Evolutionary conservation across 208 protist species (phyloP).

Genomic region (Wallacemonas sp.): DNA sequence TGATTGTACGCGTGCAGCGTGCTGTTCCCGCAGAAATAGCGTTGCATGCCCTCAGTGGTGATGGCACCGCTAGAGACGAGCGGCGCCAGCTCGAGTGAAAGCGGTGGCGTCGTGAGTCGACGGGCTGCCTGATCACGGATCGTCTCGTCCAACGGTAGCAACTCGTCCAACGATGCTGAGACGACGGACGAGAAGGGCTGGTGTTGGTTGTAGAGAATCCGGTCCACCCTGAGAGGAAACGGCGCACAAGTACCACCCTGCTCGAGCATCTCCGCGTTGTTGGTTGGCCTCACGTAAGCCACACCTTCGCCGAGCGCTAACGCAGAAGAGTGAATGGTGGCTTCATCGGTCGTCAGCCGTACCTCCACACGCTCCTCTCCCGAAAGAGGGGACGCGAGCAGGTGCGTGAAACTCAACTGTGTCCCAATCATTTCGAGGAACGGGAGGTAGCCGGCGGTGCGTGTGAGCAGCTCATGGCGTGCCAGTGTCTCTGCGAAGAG

Average conservation of each 20-base stretch:
- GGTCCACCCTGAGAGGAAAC: slow-evolving; percentile 34
- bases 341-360: slow-evolving; percentile 49
- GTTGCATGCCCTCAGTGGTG: background rate
- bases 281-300: slow-evolving; percentile 37
- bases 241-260: background rate
- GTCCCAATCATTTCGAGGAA: slow-evolving; percentile 65
- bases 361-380: slow-evolving; percentile 73
- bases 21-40: slow-evolving; percentile 66
- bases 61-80: background rate
- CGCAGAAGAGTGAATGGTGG: slow-evolving; percentile 53
- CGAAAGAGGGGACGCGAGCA: slow-evolving; percentile 54
- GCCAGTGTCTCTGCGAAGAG: slow-evolving; percentile 51
- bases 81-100: background rate
- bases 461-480: slow-evolving; percentile 47
- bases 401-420: slow-evolving; percentile 64
- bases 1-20: slow-evolving; percentile 75
- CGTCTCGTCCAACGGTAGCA: slow-evolving; percentile 14
- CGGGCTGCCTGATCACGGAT: background rate
- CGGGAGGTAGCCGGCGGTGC: slow-evolving; percentile 23
- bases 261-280: slow-evolving; percentile 31
- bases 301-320: slow-evolving; percentile 76
- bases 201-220: slow-evolving; percentile 49
- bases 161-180: slow-evolving; percentile 34
- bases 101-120: background rate
- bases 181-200: slow-evolving; percentile 58